These are phyloP conservation scores for Aspergillus kassunensis DNA, from an alignment of 495 filamentous ascomycete species.

Conservation along the genomic window DNA sequence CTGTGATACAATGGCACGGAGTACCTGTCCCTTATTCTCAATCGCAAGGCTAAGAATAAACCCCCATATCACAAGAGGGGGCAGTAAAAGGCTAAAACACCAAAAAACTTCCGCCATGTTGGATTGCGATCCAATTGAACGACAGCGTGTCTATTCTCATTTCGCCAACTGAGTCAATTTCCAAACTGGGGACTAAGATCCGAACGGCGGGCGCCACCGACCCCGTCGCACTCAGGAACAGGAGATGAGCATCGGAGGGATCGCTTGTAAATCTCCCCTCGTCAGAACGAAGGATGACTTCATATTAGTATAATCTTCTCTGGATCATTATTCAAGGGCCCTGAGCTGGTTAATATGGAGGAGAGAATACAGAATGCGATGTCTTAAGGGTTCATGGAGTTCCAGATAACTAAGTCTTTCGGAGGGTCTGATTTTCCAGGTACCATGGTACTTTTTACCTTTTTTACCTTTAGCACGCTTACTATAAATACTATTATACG, in stretches of 20 bases:
- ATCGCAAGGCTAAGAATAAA: background rate
- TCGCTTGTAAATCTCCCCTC: constrained; percentile 9
- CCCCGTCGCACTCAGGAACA: constrained; percentile 18
- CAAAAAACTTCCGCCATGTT: background rate
- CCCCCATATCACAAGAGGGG: no score
- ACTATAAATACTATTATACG: background rate
- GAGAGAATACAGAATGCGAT: no score
- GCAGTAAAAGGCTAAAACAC: no score
- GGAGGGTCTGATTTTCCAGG: background rate
- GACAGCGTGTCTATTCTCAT: background rate
- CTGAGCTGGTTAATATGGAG: background rate
- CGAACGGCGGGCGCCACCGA: constrained; percentile 12
- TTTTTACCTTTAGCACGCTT: background rate
- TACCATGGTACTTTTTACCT: constrained; percentile 1
- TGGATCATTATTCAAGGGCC: background rate
- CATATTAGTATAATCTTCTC: constrained; percentile 15
- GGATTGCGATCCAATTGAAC: background rate
- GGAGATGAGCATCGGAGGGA: constrained; percentile 17
- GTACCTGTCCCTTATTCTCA: no score
- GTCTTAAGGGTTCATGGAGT: background rate
- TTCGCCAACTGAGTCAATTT: background rate
- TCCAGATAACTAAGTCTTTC: no score
- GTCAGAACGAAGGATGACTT: constrained; percentile 20
- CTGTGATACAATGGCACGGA: background rate
- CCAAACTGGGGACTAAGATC: background rate